Conservation (phyloP, 1,284 basidiomycete species). For the Rhizopogon hawkerae region DNA sequence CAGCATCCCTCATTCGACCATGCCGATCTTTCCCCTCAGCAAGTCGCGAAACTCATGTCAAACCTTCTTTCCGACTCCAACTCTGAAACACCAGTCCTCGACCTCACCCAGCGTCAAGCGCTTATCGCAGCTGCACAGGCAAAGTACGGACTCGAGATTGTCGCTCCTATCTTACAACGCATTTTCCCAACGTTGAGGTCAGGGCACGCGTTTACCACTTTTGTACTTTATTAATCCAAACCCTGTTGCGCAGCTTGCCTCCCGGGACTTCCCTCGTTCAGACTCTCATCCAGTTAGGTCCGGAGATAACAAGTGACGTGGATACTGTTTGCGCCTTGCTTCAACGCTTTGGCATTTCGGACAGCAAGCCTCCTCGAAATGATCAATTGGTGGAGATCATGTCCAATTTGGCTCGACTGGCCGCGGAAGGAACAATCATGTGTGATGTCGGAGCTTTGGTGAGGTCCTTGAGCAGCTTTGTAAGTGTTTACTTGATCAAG, state of each 20-base stretch:
- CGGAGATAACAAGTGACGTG: conserved; percentile 65
- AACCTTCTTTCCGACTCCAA: conserved; percentile 68
- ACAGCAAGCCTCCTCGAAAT: conserved; percentile 60
- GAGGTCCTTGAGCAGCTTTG: conserved; percentile 58
- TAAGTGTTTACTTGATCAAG: conserved; percentile 32
- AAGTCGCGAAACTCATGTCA: conserved; percentile 70
- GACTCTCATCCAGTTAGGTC: conserved; percentile 63
- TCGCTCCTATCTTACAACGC: conserved; percentile 44
- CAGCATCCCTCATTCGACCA: conserved; percentile 74
- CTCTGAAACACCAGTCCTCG: conserved; percentile 58
- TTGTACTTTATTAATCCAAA: conserved; percentile 12
- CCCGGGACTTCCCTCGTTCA: conserved; percentile 63
- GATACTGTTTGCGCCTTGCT: conserved; percentile 64
- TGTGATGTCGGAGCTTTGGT: conserved; percentile 76
- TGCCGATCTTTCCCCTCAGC: conserved; percentile 64
- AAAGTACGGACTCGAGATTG: conserved; percentile 59
- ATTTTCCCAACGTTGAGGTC: conserved; percentile 54
- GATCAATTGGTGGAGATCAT: conserved; percentile 62
- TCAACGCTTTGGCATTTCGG: conserved; percentile 63
- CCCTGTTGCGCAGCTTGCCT: conserved; percentile 41
- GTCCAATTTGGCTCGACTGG: conserved; percentile 53
- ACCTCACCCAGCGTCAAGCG: conserved; percentile 60
- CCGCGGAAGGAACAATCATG: conserved; percentile 59
- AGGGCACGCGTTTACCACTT: conserved; percentile 13
- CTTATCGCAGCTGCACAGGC: conserved; percentile 65